phyloP scores from a whole-genome alignment of 768 basidiomycete species.

The Mycena capillaripes region DNA sequence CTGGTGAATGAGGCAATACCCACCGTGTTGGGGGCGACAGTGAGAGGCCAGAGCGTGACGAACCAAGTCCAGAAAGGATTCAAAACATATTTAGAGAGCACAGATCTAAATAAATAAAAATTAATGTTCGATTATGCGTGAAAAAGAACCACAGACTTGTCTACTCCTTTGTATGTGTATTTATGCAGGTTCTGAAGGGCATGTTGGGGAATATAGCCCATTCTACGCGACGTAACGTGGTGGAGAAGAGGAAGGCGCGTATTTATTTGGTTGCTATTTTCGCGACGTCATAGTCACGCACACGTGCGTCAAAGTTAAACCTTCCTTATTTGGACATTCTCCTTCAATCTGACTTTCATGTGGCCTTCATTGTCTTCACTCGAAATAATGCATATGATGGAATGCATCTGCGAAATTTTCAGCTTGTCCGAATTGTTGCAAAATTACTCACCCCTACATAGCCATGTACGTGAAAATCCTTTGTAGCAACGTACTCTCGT shows the following conservation, averaged over 20 bases:
- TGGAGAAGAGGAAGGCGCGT: conserved; percentile 1
- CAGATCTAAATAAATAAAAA: conserved; percentile 64
- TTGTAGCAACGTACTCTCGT: no score
- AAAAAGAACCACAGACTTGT: conserved; percentile 68
- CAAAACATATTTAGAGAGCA: conserved; percentile 81
- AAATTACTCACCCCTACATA: no score
- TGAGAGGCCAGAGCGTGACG: conserved; percentile 88
- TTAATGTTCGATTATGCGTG: conserved; percentile 7
- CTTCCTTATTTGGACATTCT: no score
- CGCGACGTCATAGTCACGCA: neutral
- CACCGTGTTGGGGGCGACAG: conserved; percentile 92
- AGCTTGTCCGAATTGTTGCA: no score
- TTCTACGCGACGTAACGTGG: conserved; percentile 48
- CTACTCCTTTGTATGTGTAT: conserved; percentile 86
- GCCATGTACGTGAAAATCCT: no score
- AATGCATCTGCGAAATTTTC: no score
- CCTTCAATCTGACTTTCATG: no score
- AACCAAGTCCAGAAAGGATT: conserved; percentile 94
- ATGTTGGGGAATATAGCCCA: conserved; percentile 75
- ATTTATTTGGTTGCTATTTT: neutral
- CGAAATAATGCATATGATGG: no score
- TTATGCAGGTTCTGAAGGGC: conserved; percentile 83
- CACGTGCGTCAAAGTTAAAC: conserved; percentile 17
- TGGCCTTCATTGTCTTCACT: no score
- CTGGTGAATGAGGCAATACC: conserved; percentile 41